Evolutionary conservation across 805 yeast species (phyloP), one percentile per base, ranked within the genome.

Genomic region (Candida anglica): DNA sequence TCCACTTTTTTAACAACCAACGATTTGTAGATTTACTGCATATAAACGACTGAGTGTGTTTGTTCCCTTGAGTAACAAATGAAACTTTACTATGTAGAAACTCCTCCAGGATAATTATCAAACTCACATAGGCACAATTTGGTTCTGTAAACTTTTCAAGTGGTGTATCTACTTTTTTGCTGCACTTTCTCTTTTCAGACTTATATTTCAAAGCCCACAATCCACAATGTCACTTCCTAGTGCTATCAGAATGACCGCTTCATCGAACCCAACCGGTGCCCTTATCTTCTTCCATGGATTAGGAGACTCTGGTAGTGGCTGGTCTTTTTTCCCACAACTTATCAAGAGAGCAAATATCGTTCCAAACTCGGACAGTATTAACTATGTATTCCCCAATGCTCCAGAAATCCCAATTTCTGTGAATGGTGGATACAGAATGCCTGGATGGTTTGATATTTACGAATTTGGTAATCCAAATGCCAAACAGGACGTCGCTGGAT

Each of bases 351-450:
- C 60, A 3, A 58, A 50, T 32, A 15, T 71, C 54, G 14, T 81
- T 71, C 47, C 67, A 62, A 44, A 77, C 71, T 46, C 71, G 73
- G 62, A 60, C 3, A 40, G 53, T 15, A 58, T 62, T 43, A 81
- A 80, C 45, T 88, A 83, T 48, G 71, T 89, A n/a, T 86, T 93
- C 47, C 98, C 98, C 4, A 80, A 82, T 52, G 97, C 98, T 0
- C 96, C 96, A 5, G 48, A 48, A 1, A 67, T 73, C 24, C 87
- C 87, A 7, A 71, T 89, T 34, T 73, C 88, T 1, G 75, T 69
- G 34, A 82, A 80, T 46, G 77, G 75, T 15, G 94, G 93, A 2
- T 56, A 62, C 48, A 44, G 49, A 1, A 81, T 82, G 81, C 84
- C 96, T 0, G 80, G 79, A 2, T 93, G 98, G 98, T 91, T 86